Evolutionary conservation across 2,329 filamentous ascomycete genomes (phyloP).

Genomic region (Stemphylium lycopersici): DNA sequence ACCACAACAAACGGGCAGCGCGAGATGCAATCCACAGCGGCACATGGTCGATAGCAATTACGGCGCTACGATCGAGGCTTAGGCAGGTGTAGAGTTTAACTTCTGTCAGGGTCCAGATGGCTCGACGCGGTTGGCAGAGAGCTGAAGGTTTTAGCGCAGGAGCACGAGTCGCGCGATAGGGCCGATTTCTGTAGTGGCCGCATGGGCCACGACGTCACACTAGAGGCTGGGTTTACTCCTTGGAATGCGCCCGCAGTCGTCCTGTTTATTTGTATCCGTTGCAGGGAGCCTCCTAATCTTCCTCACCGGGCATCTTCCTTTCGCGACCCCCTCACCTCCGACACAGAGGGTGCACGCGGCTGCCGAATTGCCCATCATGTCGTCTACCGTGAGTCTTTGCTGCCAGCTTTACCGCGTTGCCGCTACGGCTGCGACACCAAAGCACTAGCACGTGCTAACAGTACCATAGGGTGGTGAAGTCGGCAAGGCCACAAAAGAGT

Average conservation of each 20-base stretch:
- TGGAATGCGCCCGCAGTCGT: constrained; percentile 21
- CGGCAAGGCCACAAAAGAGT: constrained; percentile 25
- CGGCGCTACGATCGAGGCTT: constrained; percentile 20
- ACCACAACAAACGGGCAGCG: constrained; percentile 5
- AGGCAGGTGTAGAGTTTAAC: constrained; percentile 9
- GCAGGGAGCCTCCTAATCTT: constrained; percentile 13
- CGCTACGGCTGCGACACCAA: background rate
- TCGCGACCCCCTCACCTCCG: constrained; percentile 1
- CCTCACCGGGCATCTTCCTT: constrained; percentile 9
- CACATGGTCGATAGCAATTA: background rate
- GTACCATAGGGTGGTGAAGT: constrained; percentile 27
- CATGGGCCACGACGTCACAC: constrained; percentile 25
- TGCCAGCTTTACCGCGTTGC: too few relatives aligned
- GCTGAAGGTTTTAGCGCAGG: constrained; percentile 4
- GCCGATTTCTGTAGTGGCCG: constrained; percentile 22
- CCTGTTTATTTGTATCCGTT: constrained; percentile 27
- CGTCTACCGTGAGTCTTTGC: constrained; percentile 24
- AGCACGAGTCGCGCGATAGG: constrained; percentile 10
- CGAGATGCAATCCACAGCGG: constrained; percentile 13
- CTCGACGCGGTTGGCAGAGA: constrained; percentile 4
- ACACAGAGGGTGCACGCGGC: constrained; percentile 14
- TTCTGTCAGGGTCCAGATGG: constrained; percentile 20
- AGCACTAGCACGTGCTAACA: constrained; percentile 5
- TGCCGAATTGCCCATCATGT: constrained; percentile 27
- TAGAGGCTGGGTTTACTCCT: constrained; percentile 16